Percentiles rank a stretch among this genome's conserved stretches.
These are phyloP conservation scores for Rhodamnia argentea DNA, from an alignment of 345 rosid species.

Conservation along the genomic window DNA sequence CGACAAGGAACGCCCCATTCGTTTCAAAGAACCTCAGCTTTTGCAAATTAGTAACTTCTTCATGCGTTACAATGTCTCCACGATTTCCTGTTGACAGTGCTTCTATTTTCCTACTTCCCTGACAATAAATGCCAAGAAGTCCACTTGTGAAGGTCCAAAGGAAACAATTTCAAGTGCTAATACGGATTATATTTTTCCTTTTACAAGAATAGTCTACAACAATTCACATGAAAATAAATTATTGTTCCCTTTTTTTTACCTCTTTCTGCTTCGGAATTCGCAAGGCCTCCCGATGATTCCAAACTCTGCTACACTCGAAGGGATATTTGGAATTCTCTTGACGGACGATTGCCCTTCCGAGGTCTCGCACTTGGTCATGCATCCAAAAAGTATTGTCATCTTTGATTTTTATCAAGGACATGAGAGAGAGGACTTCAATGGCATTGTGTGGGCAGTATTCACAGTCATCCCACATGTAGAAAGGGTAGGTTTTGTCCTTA, in stretches of 20 bases:
- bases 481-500: not conserved
- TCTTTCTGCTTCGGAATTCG: not conserved
- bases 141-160: not conserved
- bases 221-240: not conserved
- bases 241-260: not conserved
- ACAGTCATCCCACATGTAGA: not conserved
- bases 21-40: not conserved
- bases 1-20: rapidly evolving
- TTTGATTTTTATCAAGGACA: not conserved
- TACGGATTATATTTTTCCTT: not conserved
- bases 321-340: not conserved
- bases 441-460: not conserved
- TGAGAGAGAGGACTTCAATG: not conserved
- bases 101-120: not conserved
- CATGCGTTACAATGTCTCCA: rapidly evolving
- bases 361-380: not conserved
- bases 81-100: not conserved
- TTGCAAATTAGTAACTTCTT: not conserved
- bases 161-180: not conserved
- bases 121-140: not conserved
- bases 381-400: not conserved
- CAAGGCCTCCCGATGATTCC: not conserved
- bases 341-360: not conserved
- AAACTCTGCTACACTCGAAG: not conserved
- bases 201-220: not conserved